Evolutionary conservation across 345 rosid species (phyloP).

Genomic region (Ceriops tagal): DNA sequence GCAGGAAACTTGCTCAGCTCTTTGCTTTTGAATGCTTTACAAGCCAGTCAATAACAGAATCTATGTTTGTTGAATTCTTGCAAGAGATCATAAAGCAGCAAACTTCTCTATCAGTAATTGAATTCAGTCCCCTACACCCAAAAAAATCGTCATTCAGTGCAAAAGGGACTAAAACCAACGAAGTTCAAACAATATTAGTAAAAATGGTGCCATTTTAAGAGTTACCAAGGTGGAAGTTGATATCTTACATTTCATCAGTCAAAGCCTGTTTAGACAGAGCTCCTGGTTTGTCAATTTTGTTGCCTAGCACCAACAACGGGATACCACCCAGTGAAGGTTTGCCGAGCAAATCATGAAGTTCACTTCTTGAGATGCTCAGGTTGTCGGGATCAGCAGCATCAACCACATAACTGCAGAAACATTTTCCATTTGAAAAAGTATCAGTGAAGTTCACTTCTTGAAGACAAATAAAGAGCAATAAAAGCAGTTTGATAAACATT

Average conservation of each 20-base stretch:
- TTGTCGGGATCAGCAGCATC: slow-evolving; percentile 70
- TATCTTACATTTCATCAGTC: slow-evolving; percentile 53
- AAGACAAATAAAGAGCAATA: no score
- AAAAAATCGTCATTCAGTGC: background rate
- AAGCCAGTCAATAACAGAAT: slow-evolving; percentile 67
- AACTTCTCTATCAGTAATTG: slow-evolving; percentile 60
- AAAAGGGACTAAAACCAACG: no score
- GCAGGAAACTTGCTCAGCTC: slow-evolving; percentile 30
- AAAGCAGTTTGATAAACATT: no score
- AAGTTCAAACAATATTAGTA: background rate
- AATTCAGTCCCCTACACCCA: slow-evolving; percentile 50
- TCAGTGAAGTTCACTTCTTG: no score
- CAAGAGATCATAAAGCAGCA: slow-evolving; percentile 73
- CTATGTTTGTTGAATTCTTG: slow-evolving; percentile 73
- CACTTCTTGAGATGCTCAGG: slow-evolving; percentile 53
- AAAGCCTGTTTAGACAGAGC: slow-evolving; percentile 55
- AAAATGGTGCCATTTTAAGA: background rate
- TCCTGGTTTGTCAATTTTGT: slow-evolving; percentile 69
- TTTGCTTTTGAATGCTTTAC: slow-evolving; percentile 67
- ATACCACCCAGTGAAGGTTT: slow-evolving; percentile 61
- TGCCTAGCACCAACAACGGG: slow-evolving; percentile 67
- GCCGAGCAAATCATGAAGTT: slow-evolving; percentile 67
- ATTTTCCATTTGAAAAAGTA: background rate
- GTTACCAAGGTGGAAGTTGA: background rate
- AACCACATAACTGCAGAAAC: slow-evolving; percentile 47